A percentile compares a stretch with the other conserved stretches of the same genome.
These are phyloP conservation scores for Magnusiomyces ingens DNA, from an alignment of 1,139 yeast genomes.

Conservation along the genomic window DNA sequence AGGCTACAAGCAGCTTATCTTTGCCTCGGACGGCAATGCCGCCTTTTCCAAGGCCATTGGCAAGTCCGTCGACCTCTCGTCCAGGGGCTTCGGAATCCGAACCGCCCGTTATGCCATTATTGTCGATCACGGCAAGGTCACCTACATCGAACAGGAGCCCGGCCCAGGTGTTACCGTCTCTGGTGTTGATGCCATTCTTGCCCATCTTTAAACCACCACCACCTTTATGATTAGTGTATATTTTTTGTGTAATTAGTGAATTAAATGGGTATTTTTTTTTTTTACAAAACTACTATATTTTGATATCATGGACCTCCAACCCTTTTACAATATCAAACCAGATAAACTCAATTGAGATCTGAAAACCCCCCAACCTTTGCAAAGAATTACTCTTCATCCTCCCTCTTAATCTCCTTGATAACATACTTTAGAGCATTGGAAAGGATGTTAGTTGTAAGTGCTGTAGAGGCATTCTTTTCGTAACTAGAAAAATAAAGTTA, in stretches of 20 bases:
- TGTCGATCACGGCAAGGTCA: slow-evolving; percentile 57
- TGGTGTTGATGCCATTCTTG: slow-evolving; percentile 48
- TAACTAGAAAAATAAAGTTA: background rate
- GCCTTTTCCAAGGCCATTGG: slow-evolving; percentile 58
- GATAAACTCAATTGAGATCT: no score
- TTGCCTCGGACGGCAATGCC: slow-evolving; percentile 69
- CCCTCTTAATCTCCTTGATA: background rate
- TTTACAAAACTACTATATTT: background rate
- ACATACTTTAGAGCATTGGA: slow-evolving; percentile 1
- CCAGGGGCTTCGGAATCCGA: slow-evolving; percentile 57
- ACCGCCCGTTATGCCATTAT: slow-evolving; percentile 67
- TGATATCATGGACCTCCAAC: no score
- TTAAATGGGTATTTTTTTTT: background rate
- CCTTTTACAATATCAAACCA: no score
- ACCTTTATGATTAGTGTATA: background rate
- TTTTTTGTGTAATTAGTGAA: background rate
- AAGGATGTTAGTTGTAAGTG: background rate
- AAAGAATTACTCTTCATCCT: background rate
- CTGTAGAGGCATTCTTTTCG: background rate
- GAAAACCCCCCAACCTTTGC: no score
- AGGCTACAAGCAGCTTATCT: slow-evolving; percentile 39
- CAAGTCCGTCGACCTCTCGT: slow-evolving; percentile 48
- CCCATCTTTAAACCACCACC: slow-evolving; percentile 29
- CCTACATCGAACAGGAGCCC: slow-evolving; percentile 60
- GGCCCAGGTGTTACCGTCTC: slow-evolving; percentile 57